Base-by-base conservation (phyloP, 176 grass and related monocot genomes). In the Aegilops tauschii region DNA sequence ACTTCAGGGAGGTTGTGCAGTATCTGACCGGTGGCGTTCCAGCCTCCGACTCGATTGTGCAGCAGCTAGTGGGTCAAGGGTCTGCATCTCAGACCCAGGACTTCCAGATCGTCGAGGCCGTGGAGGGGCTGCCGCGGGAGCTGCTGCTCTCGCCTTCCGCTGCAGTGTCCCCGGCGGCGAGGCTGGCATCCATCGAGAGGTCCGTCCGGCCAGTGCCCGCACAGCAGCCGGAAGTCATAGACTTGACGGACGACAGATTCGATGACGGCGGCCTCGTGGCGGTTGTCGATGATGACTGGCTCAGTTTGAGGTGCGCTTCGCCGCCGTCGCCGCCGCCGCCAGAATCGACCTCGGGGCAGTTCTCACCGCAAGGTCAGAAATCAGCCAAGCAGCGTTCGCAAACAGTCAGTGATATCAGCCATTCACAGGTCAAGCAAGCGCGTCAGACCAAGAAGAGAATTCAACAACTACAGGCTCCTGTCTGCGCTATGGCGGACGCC, bases 1-100 rank as follows among this genome's bases (percentile, higher is more conserved):
- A 95, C 62, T 97, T 97, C 95, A 92, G 95, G 95, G 88, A 89
- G 27, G 59, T 97, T n/a, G 95, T 97, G 49, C 95, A 97, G 89
- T 34, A 80, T 1, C 91, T 97, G 42, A 97, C 93, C 64, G 95
- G 95, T 12, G 71, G 50, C n/a, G 45, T 6, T 23, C 80, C 52
- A 42, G 59, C n/a, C 20, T 34, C 30, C 13, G 64, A 30, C 47
- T 50, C 47, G 47, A 4, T 50, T 50, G 47, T 1, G 47, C 47
- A 16, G 11, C 47, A 16, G 47, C 47, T 50, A 50, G 3, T 16
- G 13, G 47, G 47, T 50, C 47, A 50, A 50, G 47, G 47, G 13
- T 50, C 47, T 50, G 47, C 0, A 50, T 50, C 20, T 3, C 35
- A 17, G 8, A 30, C 44, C 9, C 44, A 59, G 69, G 21, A 77